Evolutionary conservation across 2,329 filamentous ascomycete genomes (phyloP).

Genomic region (Ophiocordyceps robertsii): DNA sequence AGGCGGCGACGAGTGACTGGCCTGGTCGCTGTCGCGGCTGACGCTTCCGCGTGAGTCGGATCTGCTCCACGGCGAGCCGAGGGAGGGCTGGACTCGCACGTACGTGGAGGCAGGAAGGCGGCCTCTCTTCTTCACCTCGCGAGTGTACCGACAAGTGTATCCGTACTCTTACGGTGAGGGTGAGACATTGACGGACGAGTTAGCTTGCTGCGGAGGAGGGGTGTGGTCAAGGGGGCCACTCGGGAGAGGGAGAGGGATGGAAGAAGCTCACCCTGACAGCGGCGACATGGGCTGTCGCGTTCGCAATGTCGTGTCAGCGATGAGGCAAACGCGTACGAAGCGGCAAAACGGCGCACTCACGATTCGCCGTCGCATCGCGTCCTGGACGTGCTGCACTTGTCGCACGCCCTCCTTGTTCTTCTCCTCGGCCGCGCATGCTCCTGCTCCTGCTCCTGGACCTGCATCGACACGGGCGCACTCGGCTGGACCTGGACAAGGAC

Average conservation of each 20-base stretch:
- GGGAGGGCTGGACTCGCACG: not conserved
- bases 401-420: slow-evolving; percentile 15
- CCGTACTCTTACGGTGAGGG: slow-evolving; percentile 18
- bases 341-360: slow-evolving; percentile 13
- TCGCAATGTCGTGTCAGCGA: not conserved
- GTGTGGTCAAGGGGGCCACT: too few relatives aligned
- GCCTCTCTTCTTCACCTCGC: slow-evolving; percentile 22
- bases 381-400: slow-evolving; percentile 23
- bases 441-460: not conserved
- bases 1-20: not conserved
- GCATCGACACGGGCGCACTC: not conserved
- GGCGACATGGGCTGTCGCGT: slow-evolving; percentile 13
- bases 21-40: not conserved
- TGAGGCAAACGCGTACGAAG: not conserved
- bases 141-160: slow-evolving; percentile 22
- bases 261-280: slow-evolving; percentile 19
- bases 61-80: not conserved
- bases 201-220: not conserved
- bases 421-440: slow-evolving; percentile 14
- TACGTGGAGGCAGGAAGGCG: slow-evolving; percentile 14
- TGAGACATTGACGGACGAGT: not conserved
- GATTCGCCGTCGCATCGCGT: slow-evolving; percentile 29
- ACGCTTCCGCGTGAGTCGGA: not conserved
- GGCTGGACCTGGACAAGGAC: not conserved
- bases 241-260: not conserved